Percentiles rank a stretch among this genome's conserved stretches.
Conservation (phyloP, 2,329 filamentous ascomycete species). For the Xylariaceae sp. region DNA sequence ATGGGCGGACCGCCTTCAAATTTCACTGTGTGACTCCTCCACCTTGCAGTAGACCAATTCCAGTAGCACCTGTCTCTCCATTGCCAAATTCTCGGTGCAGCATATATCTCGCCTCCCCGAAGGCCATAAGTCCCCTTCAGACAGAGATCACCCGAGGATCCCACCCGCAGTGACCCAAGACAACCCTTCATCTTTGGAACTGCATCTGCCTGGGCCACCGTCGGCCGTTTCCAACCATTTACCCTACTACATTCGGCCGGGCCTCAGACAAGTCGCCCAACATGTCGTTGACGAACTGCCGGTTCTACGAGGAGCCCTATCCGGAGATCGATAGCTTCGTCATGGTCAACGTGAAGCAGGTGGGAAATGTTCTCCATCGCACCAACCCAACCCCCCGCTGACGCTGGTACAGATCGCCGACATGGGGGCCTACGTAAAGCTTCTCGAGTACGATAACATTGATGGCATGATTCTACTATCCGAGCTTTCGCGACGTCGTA, state of each 20-base stretch:
- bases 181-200: background rate
- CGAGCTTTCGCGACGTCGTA: constrained; percentile 95
- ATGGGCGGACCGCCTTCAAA: constrained; percentile 12
- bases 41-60: constrained; percentile 10
- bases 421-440: constrained; percentile 99
- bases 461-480: constrained; percentile 99
- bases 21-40: constrained; percentile 20
- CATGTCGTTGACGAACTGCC: constrained; percentile 94
- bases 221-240: constrained; percentile 16
- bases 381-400: constrained; percentile 5
- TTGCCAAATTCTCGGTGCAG: constrained; percentile 8
- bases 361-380: constrained; percentile 31
- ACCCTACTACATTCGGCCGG: constrained; percentile 18
- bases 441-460: constrained; percentile 99
- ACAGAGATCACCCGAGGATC: too few species aligned
- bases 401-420: constrained; percentile 73
- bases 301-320: constrained; percentile 96
- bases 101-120: constrained; percentile 3
- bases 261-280: constrained; percentile 42
- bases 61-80: constrained; percentile 5
- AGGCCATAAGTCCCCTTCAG: constrained; percentile 1
- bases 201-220: constrained; percentile 19
- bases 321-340: constrained; percentile 99
- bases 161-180: too few species aligned
- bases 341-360: constrained; percentile 99